phyloP scores from a whole-genome alignment of 306 rosid species.

The Trifolium dubium region DNA sequence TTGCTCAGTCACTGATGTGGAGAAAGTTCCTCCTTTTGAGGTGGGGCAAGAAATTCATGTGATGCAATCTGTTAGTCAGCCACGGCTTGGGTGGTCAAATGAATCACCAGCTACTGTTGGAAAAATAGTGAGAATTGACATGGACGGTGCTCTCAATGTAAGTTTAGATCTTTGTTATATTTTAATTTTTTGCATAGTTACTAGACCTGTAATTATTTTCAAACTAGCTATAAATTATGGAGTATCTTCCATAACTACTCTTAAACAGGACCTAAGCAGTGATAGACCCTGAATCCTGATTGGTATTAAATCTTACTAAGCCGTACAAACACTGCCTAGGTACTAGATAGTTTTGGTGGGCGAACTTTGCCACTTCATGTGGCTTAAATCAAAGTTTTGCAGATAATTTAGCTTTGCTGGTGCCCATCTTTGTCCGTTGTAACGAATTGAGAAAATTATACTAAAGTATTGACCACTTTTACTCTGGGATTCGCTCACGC shows the following conservation, averaged over 20 bases:
- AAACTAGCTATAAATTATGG: conserved; percentile 17
- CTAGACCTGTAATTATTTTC: background rate
- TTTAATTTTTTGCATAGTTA: conserved; percentile 23
- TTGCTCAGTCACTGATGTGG: conserved; percentile 96
- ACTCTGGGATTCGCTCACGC: conserved; percentile 2
- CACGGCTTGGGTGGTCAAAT: conserved; percentile 95
- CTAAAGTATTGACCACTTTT: conserved; percentile 9
- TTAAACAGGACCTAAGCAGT: conserved; percentile 15
- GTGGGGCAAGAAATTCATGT: conserved; percentile 88
- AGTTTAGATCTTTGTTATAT: conserved; percentile 44
- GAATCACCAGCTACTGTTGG: conserved; percentile 95
- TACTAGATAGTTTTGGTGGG: background rate
- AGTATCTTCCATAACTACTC: conserved; percentile 3
- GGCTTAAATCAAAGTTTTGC: conserved; percentile 11
- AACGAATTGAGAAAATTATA: conserved; percentile 25
- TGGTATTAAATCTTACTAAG: conserved; percentile 20
- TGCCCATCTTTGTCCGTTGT: background rate
- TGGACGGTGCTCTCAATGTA: conserved; percentile 98
- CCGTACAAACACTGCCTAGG: conserved; percentile 10
- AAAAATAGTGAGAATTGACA: conserved; percentile 78
- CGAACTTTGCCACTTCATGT: conserved; percentile 12
- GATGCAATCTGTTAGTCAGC: conserved; percentile 76
- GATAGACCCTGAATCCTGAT: conserved; percentile 27
- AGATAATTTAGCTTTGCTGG: conserved; percentile 13
- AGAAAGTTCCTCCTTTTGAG: conserved; percentile 87